These are phyloP conservation scores for Sporothrix protearum DNA, from an alignment of 2,329 filamentous ascomycete species.

Conservation along the genomic window DNA sequence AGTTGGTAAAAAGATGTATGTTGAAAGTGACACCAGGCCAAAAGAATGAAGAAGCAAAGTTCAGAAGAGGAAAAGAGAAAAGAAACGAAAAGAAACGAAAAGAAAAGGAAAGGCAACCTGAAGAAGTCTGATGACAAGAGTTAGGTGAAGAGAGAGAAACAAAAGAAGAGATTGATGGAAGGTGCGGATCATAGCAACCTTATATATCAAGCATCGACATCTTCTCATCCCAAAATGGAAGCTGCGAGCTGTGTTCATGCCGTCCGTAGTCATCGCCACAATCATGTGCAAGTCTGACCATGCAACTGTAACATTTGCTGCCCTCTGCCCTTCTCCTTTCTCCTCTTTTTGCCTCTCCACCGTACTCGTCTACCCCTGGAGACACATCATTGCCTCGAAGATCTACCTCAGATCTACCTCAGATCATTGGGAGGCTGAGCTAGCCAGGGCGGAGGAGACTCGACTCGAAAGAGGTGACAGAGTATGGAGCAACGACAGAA, in stretches of 20 bases:
- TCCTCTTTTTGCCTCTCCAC: background rate
- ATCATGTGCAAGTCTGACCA: slow-evolving; percentile 12
- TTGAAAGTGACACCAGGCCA: slow-evolving; percentile 9
- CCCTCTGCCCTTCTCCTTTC: background rate
- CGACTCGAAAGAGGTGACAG: background rate
- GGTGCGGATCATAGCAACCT: slow-evolving; percentile 17
- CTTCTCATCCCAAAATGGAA: background rate
- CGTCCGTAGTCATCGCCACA: slow-evolving; percentile 18
- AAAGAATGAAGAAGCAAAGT: slow-evolving; percentile 13
- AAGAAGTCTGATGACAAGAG: background rate
- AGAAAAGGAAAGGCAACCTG: background rate
- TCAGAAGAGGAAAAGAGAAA: background rate
- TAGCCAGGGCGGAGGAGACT: background rate
- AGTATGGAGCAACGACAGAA: background rate
- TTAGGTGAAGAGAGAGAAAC: slow-evolving; percentile 11
- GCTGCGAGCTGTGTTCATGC: background rate
- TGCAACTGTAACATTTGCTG: background rate
- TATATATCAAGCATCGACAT: slow-evolving; percentile 11
- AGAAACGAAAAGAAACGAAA: too few species aligned
- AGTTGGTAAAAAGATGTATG: background rate
- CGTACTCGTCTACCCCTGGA: background rate
- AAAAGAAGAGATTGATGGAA: slow-evolving; percentile 7
- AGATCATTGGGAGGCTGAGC: slow-evolving; percentile 19
- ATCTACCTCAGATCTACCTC: slow-evolving; percentile 18
- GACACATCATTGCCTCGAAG: slow-evolving; percentile 5